These are phyloP conservation scores for Ensete glaucum DNA, from an alignment of 176 grass and related monocot species.

Conservation along the genomic window DNA sequence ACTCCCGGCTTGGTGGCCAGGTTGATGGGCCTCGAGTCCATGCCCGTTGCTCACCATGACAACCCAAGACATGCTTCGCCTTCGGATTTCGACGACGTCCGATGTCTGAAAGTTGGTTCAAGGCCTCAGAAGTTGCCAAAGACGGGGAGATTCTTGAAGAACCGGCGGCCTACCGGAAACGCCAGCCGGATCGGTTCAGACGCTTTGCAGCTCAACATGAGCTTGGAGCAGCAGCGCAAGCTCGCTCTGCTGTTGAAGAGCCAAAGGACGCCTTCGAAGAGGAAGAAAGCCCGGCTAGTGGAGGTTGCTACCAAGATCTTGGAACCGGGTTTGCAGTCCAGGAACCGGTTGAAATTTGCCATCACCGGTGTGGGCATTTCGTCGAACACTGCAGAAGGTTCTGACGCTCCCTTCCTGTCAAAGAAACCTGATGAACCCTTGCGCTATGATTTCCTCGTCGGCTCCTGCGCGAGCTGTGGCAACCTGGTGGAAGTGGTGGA, in stretches of 20 bases:
- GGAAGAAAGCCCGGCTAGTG: conserved; percentile 48
- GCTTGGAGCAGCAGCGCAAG: conserved; percentile 28
- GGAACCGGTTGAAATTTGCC: too few relatives aligned
- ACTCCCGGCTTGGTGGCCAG: conserved; percentile 49
- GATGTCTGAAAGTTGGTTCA: not conserved
- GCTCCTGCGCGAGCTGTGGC: too few relatives aligned
- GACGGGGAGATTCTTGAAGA: not conserved
- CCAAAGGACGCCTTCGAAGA: conserved; percentile 45
- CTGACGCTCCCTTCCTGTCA: too few relatives aligned
- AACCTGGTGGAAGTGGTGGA: too few relatives aligned
- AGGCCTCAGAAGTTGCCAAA: not conserved
- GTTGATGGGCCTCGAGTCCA: conserved; percentile 73
- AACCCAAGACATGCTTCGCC: not conserved
- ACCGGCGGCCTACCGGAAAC: not conserved
- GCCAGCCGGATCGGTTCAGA: conserved; percentile 11
- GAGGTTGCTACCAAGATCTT: conserved; percentile 59
- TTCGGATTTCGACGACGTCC: not conserved
- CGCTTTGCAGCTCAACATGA: conserved; percentile 11
- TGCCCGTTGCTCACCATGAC: conserved; percentile 23
- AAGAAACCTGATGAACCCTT: too few relatives aligned
- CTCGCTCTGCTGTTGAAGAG: conserved; percentile 37
- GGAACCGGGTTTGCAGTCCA: conserved; percentile 48
- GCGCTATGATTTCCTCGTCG: too few relatives aligned
- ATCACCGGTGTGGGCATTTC: too few relatives aligned
- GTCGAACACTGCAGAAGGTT: too few relatives aligned